Conservation (phyloP, 495 filamentous ascomycete species). For the Thozetella sp. region DNA sequence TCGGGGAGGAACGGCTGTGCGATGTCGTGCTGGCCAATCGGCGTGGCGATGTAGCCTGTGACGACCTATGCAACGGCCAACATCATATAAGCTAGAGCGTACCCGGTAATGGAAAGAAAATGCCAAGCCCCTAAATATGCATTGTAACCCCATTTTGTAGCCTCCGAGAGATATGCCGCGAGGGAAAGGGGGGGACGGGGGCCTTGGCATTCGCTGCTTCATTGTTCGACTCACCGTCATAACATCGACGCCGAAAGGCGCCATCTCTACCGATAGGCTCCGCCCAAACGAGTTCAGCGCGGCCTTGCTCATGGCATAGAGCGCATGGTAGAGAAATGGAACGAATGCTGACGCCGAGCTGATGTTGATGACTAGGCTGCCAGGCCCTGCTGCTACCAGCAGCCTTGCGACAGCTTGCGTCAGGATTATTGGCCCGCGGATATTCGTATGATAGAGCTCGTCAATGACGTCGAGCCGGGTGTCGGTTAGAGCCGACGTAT, state of each 20-base stretch:
- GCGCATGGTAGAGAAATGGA: constrained; percentile 14
- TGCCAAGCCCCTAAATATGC: not conserved
- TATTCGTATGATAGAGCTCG: constrained; percentile 38
- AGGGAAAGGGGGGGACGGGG: too few relatives aligned
- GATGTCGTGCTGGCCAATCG: not conserved
- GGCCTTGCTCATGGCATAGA: constrained; percentile 32
- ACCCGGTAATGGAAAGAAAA: not conserved
- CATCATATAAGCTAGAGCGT: not conserved
- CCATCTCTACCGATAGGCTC: constrained; percentile 31
- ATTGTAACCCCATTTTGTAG: not conserved
- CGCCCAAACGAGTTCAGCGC: constrained; percentile 27
- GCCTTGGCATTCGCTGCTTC: not conserved
- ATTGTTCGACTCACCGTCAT: constrained; percentile 8
- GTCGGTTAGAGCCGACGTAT: not conserved
- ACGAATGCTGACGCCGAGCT: constrained; percentile 20
- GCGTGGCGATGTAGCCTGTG: constrained; percentile 13
- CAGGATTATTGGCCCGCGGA: constrained; percentile 37
- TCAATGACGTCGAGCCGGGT: not conserved
- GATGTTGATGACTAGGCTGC: constrained; percentile 35
- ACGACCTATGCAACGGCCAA: constrained; percentile 6
- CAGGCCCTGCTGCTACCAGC: constrained; percentile 22
- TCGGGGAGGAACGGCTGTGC: constrained; percentile 1
- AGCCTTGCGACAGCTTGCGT: constrained; percentile 36
- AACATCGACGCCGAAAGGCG: constrained; percentile 29
- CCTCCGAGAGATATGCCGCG: too few relatives aligned